Base-by-base conservation (phyloP, 1,284 basidiomycete genomes). In the Pascua sp. region DNA sequence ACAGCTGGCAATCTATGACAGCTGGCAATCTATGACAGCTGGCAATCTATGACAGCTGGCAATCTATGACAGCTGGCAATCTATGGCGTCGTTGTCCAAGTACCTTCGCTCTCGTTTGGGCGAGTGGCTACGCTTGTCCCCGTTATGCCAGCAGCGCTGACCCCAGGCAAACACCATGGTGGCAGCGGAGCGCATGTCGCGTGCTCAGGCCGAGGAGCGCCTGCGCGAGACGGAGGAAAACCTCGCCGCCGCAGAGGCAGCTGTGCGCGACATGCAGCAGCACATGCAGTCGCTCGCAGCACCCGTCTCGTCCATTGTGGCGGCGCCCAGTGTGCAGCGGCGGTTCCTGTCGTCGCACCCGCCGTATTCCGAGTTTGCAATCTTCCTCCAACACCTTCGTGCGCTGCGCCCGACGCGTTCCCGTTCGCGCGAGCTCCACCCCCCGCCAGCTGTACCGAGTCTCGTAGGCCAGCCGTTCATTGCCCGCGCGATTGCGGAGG, bases 161-260 rank as follows among this genome's bases (percentile, higher is more conserved):
- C 41, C 8, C 5, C 60, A 92, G 75, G 91, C 91, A 2, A 94
- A 95, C 72, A 86, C 82, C 1, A 95, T 95, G 91, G 91, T 98
- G 8, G 92, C 91, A 0, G 87, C 91, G 65, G 95, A 95, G 47
- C 84, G 93, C 8, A 84, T 89, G 59, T 84, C 82, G 11, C 75
- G 83, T 2, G 86, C 89, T 1, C 80, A 82, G 60, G 91, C 91
- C 66, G 91, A 96, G 71, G 83, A 87, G 48, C 91, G 93, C 68
- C 86, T 88, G 10, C 82, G 84, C 53, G 84, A 87, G 47, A 86
- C 92, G 9, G 90, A 98, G 76, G 81, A 83, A 44, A 88, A 89
- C 5, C 78, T 96, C 61, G 86, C 84, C 63, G 85, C 86, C 41
- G 90, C 92, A 0, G 93, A 97, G 75, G 89, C 92, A 62, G 87